phyloP scores from a whole-genome alignment of 768 basidiomycete species.

The Podaxis rugospora region DNA sequence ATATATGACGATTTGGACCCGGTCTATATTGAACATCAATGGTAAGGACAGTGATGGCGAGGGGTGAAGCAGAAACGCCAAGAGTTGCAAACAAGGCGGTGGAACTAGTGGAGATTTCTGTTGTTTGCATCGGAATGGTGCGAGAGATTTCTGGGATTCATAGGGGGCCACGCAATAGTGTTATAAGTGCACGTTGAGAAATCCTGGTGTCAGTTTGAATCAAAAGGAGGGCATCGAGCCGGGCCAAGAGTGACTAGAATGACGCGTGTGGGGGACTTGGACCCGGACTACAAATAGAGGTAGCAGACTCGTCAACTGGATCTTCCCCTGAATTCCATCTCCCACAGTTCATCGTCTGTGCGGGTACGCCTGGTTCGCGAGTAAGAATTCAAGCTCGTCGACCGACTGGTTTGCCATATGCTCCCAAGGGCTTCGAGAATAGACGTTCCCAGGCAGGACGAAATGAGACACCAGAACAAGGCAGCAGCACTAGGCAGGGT shows the following conservation, averaged over 20 bases:
- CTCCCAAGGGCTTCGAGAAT: conserved; percentile 40
- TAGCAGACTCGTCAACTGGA: background rate
- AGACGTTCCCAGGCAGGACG: conserved; percentile 59
- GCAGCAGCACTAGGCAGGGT: conserved; percentile 28
- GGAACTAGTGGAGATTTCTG: conserved; percentile 45
- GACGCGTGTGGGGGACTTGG: background rate
- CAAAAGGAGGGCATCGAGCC: background rate
- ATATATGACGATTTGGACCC: background rate
- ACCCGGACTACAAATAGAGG: background rate
- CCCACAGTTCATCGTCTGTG: conserved; percentile 51
- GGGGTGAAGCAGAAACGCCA: conserved; percentile 47
- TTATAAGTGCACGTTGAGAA: conserved; percentile 10
- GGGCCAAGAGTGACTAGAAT: background rate
- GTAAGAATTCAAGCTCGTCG: background rate
- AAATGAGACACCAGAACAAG: conserved; percentile 62
- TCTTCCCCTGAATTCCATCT: conserved; percentile 42
- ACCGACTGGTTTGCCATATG: conserved; percentile 9
- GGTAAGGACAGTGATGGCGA: conserved; percentile 40
- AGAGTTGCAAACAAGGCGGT: conserved; percentile 44
- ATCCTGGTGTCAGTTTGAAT: background rate
- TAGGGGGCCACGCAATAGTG: conserved; percentile 1
- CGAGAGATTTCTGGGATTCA: background rate
- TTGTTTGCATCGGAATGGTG: conserved; percentile 16
- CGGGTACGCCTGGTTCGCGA: conserved; percentile 32
- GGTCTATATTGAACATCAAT: conserved; percentile 17